Evolutionary conservation across 2,329 filamentous ascomycete species (phyloP), one percentile per base, ranked within the genome.

Genomic region (Cladobotryum mycophilum): DNA sequence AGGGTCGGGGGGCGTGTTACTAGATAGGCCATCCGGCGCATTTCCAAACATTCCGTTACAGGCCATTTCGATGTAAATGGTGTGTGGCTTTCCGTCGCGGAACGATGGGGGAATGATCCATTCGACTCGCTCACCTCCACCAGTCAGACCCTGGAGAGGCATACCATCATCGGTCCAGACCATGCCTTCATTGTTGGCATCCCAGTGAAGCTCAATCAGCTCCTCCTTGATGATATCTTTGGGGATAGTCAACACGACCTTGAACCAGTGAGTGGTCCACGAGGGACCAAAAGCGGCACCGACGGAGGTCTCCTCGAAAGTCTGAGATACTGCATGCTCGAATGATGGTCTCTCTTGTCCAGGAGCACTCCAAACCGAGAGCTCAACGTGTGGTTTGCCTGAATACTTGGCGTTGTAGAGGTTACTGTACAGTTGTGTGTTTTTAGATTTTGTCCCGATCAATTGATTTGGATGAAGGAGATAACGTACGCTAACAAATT

Each of bases 21-120:
- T 82, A 41, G 58, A 59, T 66, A 95, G 89, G 22, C 89, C 89
- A 17, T 86, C 86, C 0, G 86, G 79, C 0, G 90, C 86, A 66
- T 96, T 96, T 60, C 93, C 93, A 71, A 97, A 97, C 91, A 97
- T 97, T 68, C 86, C 85, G 67, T 99, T 99, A 72, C 93, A 97
- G 17, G 93, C 93, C 88, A 97, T 96, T 72, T 99, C 93, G 57
- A 99, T 85, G 68, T 96, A 99, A 61, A 99, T 88, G 15, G 79
- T 82, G 67, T 97, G 91, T 61, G 90, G 81, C 65, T 92, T 84
- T 48, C 89, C 91, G 66, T 96, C 88, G 55, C 88, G 81, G 71
- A 88, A 96, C 14, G 76, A 75, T 46, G 88, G 76, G 8, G 93
- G 92, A 41, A 99, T 76, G 53, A 96, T 82, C 91, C 92, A 99